Percentiles rank a stretch among this genome's conserved stretches.
phyloP scores from a whole-genome alignment of 306 rosid species.

The Glycine soja region DNA sequence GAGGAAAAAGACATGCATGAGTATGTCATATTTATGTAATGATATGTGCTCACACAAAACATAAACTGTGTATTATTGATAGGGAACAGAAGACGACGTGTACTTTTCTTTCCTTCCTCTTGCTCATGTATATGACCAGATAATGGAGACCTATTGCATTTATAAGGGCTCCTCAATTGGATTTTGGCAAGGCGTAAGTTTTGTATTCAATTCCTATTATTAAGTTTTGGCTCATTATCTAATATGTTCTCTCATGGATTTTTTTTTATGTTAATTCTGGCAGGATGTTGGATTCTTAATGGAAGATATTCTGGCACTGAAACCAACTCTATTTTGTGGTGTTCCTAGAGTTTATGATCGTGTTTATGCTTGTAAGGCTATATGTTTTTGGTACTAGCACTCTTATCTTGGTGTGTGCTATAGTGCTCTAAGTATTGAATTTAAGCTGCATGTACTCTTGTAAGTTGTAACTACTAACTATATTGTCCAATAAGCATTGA shows the following conservation, averaged over 20 bases:
- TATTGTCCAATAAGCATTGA: constrained; percentile 13
- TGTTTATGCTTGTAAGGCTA: constrained; percentile 65
- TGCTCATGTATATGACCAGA: constrained; percentile 94
- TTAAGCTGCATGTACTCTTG: constrained; percentile 17
- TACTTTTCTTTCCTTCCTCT: constrained; percentile 93
- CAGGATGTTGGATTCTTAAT: constrained; percentile 86
- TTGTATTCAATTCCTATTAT: constrained; percentile 24
- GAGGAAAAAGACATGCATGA: neutral
- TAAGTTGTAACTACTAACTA: constrained; percentile 6
- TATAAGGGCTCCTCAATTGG: constrained; percentile 85
- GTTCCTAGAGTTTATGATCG: constrained; percentile 94
- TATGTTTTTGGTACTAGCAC: neutral
- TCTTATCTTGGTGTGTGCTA: neutral
- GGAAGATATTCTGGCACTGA: constrained; percentile 82
- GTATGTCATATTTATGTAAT: neutral
- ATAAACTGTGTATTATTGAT: constrained; percentile 36
- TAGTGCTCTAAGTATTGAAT: constrained; percentile 30
- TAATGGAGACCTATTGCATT: constrained; percentile 83
- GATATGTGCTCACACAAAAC: constrained; percentile 18
- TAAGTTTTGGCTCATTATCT: constrained; percentile 10
- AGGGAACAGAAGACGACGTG: constrained; percentile 80
- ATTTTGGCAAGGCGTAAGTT: constrained; percentile 93
- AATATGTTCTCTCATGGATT: neutral
- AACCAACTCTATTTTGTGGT: constrained; percentile 84
- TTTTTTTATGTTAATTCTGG: constrained; percentile 40